Evolutionary conservation across 176 grass and related monocot species (phyloP).

Genomic region (Leersia perrieri): DNA sequence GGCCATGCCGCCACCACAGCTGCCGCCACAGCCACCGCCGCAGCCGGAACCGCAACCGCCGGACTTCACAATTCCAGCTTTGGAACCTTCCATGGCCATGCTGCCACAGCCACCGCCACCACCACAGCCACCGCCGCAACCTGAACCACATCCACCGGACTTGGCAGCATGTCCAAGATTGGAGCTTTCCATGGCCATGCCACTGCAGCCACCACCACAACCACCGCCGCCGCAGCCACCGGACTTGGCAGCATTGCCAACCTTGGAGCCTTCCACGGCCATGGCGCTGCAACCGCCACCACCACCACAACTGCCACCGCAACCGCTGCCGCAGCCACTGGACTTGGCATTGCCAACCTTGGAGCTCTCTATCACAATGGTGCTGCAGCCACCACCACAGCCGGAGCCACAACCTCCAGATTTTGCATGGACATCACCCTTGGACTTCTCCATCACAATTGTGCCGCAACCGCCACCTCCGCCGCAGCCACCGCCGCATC

Average conservation of each 20-base stretch:
- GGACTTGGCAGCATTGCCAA: not conserved
- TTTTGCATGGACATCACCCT: not conserved
- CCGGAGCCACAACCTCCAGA: conserved; percentile 23
- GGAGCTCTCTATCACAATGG: not conserved
- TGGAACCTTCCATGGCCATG: not conserved
- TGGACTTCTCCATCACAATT: no score
- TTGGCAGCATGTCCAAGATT: not conserved
- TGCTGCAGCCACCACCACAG: not conserved
- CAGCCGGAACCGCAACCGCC: not conserved
- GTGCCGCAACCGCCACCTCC: conserved; percentile 19
- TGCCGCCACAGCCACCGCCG: not conserved
- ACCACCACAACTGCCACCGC: conserved; percentile 11
- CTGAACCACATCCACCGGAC: not conserved
- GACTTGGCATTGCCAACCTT: not conserved
- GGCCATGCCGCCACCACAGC: not conserved
- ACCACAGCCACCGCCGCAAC: not conserved
- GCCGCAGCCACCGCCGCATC: conserved; percentile 38
- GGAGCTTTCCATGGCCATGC: not conserved
- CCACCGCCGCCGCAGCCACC: conserved; percentile 2
- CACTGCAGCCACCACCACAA: not conserved
- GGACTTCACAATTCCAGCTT: not conserved
- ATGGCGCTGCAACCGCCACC: not conserved
- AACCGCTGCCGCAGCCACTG: not conserved
- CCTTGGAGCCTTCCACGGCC: not conserved
- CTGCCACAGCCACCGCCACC: not conserved